phyloP scores from a whole-genome alignment of 148 eudicot genomes.

The Vaccinium macrocarpon region DNA sequence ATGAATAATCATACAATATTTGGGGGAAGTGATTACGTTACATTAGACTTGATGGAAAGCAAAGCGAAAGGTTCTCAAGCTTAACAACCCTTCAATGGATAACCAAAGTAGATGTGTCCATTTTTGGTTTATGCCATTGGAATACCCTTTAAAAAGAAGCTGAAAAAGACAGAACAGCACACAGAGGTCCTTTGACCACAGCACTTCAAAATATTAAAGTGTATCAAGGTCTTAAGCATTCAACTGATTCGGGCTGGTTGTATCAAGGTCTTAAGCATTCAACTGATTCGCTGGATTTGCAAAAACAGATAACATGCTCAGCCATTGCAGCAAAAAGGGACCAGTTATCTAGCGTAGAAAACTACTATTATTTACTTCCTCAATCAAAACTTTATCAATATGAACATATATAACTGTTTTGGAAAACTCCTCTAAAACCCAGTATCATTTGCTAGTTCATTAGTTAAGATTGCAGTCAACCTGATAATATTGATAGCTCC shows the following conservation, averaged over 20 bases:
- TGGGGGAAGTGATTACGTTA: neutral
- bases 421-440: neutral
- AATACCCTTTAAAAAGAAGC: neutral
- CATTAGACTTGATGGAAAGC: neutral
- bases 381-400: neutral
- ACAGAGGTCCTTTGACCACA: neutral
- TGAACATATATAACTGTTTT: neutral
- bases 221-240: neutral
- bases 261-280: neutral
- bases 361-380: neutral
- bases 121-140: too few relatives aligned
- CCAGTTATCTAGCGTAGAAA: neutral
- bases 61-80: neutral
- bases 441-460: neutral
- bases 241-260: neutral
- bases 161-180: neutral
- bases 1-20: neutral
- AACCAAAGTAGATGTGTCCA: too few relatives aligned
- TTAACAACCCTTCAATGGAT: too few relatives aligned
- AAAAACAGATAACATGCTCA: neutral
- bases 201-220: neutral
- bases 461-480: neutral
- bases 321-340: slow-evolving; percentile 4
- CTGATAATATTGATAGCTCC: neutral
- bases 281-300: neutral